These are phyloP conservation scores for Fraxinus quadrangulata DNA, from an alignment of 257 asterid genomes.

Conservation along the genomic window DNA sequence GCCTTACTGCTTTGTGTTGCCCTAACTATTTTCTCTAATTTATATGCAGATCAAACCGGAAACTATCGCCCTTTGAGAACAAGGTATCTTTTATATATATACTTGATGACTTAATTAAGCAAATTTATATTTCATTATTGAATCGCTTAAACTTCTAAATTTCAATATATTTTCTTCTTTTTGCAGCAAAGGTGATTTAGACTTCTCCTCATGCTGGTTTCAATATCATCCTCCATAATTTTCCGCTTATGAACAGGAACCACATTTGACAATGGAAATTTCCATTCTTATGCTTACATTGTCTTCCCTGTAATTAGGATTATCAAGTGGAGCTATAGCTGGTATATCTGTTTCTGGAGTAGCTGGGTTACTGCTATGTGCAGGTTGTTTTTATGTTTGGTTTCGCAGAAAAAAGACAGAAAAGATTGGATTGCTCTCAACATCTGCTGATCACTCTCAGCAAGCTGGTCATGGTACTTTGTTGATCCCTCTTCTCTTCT, in stretches of 20 bases:
- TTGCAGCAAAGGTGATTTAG: conserved; percentile 73
- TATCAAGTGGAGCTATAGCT: conserved; percentile 71
- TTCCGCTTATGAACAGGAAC: conserved; percentile 23
- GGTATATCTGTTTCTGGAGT: conserved; percentile 61
- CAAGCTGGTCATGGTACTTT: conserved; percentile 34
- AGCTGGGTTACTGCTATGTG: conserved; percentile 47
- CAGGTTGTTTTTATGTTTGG: conserved; percentile 52
- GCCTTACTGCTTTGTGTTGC: neutral
- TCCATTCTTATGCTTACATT: conserved; percentile 29
- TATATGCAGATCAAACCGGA: conserved; percentile 59
- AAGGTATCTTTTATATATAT: conserved; percentile 41
- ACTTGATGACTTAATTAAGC: conserved; percentile 12
- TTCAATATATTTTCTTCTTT: conserved; percentile 17
- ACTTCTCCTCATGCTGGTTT: conserved; percentile 42
- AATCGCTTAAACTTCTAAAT: conserved; percentile 7
- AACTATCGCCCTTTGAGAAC: conserved; percentile 44
- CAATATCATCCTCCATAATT: conserved; percentile 31
- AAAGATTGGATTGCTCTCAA: conserved; percentile 44
- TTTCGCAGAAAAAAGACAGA: conserved; percentile 49
- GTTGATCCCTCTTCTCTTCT: conserved; percentile 19
- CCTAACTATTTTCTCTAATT: conserved; percentile 25
- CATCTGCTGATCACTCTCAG: conserved; percentile 50
- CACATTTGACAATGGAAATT: conserved; percentile 17
- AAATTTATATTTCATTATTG: conserved; percentile 3
- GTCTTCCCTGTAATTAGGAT: conserved; percentile 51